Percentiles rank a stretch among this genome's conserved stretches.
These are phyloP conservation scores for Vararia minispora DNA, from an alignment of 768 basidiomycete species.

Conservation along the genomic window DNA sequence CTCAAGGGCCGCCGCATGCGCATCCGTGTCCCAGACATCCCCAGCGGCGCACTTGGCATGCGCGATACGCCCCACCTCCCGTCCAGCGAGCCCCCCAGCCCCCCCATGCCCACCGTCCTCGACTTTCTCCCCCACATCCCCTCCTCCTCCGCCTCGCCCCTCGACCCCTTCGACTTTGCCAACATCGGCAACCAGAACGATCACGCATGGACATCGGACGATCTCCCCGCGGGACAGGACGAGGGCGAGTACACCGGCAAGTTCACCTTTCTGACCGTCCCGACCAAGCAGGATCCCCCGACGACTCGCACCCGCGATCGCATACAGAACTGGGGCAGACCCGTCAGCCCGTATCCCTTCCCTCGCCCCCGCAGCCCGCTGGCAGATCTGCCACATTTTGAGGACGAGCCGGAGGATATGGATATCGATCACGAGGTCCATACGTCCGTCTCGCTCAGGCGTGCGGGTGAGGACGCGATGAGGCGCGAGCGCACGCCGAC, in stretches of 20 bases:
- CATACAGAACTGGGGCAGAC: constrained; percentile 55
- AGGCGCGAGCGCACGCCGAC: no score
- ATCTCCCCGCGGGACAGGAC: constrained; percentile 23
- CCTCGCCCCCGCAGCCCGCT: no score
- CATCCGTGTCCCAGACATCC: constrained; percentile 7
- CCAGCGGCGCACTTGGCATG: no score
- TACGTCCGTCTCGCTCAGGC: no score
- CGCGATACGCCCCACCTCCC: constrained; percentile 28
- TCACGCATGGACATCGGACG: constrained; percentile 16
- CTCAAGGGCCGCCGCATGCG: constrained; percentile 3
- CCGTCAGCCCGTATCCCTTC: constrained; percentile 61
- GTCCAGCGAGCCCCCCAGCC: constrained; percentile 21
- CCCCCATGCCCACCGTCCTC: constrained; percentile 9
- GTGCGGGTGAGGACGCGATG: no score
- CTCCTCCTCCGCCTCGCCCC: background rate
- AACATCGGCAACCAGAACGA: constrained; percentile 3
- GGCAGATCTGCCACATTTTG: no score
- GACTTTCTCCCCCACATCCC: constrained; percentile 7
- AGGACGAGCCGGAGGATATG: background rate
- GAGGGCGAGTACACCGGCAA: constrained; percentile 61
- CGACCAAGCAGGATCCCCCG: constrained; percentile 56
- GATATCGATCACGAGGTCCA: no score
- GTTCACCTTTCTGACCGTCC: constrained; percentile 43
- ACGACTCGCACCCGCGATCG: constrained; percentile 39
- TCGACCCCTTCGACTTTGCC: constrained; percentile 14